Conservation (phyloP, 345 rosid species). For the Atalantia buxifolia region DNA sequence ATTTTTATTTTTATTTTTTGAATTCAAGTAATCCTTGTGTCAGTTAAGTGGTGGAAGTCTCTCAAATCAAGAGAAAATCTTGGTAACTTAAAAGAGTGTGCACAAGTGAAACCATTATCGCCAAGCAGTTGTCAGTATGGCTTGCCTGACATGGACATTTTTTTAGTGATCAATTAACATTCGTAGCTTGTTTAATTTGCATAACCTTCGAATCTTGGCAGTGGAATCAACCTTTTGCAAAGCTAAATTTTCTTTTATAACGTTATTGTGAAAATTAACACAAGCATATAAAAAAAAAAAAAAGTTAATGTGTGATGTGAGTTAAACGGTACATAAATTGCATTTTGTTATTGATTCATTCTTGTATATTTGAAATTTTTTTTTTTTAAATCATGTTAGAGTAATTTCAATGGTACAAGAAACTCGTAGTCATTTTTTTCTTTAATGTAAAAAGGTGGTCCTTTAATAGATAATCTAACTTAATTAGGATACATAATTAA, state of each 20-base stretch:
- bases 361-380: not conserved
- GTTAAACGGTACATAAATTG: too few species aligned
- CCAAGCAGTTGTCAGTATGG: conserved; percentile 23
- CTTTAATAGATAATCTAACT: too few species aligned
- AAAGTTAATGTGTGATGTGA: not conserved
- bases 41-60: not conserved
- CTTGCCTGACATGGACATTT: conserved; percentile 23
- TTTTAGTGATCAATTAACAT: too few species aligned
- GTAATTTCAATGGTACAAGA: too few species aligned
- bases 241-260: too few species aligned
- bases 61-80: conserved; percentile 4
- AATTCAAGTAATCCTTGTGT: not conserved
- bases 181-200: not conserved
- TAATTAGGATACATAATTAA: too few species aligned
- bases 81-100: conserved; percentile 6
- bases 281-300: not conserved
- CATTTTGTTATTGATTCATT: not conserved
- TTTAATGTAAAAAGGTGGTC: too few species aligned
- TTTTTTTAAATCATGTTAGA: not conserved
- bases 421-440: too few species aligned
- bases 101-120: conserved; percentile 42
- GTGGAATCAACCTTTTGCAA: too few species aligned
- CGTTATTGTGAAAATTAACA: too few species aligned
- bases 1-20: too few species aligned
- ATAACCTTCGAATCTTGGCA: not conserved